phyloP scores from a whole-genome alignment of 2,329 filamentous ascomycete genomes.

The Hypoxylon sp. region DNA sequence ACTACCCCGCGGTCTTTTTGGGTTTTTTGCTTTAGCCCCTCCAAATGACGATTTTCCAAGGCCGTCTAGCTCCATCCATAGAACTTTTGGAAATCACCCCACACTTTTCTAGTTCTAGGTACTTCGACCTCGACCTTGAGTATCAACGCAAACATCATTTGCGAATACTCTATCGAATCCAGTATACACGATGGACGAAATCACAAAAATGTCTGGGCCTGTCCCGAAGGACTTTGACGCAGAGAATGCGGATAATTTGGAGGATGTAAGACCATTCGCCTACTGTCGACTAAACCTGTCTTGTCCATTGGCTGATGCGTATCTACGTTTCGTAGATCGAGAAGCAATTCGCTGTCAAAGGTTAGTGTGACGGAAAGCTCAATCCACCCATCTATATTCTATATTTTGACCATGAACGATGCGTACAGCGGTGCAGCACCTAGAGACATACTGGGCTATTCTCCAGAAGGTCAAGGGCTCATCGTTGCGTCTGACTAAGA shows the following conservation, averaged over 20 bases:
- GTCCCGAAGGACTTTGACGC: conserved; percentile 66
- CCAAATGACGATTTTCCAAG: conserved; percentile 17
- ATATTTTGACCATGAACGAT: conserved; percentile 10
- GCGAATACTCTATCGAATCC: not conserved
- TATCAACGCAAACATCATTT: not conserved
- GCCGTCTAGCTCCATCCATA: not conserved
- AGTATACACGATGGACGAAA: conserved; percentile 47
- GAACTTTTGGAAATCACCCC: not conserved
- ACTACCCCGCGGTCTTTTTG: conserved; percentile 3
- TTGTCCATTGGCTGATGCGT: not conserved
- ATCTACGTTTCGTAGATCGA: conserved; percentile 79
- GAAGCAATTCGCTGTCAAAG: conserved; percentile 99
- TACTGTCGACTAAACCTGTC: not conserved
- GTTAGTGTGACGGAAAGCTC: conserved; percentile 59
- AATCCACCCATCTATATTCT: not conserved
- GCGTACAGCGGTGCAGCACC: conserved; percentile 83
- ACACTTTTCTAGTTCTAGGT: not conserved
- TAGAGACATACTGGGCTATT: conserved; percentile 97
- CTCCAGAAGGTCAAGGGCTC: conserved; percentile 92
- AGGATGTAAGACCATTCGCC: conserved; percentile 49
- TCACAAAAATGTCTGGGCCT: conserved; percentile 50
- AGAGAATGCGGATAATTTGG: conserved; percentile 56
- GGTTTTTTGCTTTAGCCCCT: not conserved
- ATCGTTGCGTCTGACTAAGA: conserved; percentile 89
- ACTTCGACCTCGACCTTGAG: not conserved